Evolutionary conservation across 495 filamentous ascomycete species (phyloP), one percentile per base, ranked within the genome.

Genomic region (Annulohypoxylon nitens): DNA sequence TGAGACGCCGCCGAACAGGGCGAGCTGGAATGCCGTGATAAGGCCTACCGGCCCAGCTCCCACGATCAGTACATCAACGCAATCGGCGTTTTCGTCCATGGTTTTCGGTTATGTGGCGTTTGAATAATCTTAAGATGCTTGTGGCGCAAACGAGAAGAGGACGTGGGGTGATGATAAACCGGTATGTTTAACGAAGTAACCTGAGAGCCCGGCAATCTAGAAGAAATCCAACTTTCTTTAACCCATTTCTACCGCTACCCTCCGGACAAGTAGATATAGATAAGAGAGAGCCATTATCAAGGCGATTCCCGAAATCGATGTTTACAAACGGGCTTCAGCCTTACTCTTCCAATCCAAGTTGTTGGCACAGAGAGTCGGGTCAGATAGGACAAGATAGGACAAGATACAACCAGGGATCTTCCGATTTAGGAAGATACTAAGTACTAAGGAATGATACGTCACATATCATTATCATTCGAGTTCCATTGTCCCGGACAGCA

Each of bases 11-110:
- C 88, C 89, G 67, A 81, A 89, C 48, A 84, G 84, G 11, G 90
- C 84, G 78, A 91, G 85, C 86, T 89, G 92, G 47, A 85, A 82
- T 0, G 90, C 88, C 26, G 85, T 84, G 86, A 90, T 90, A 8
- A 92, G 82, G 53, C 87, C 89, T 0, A 89, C 86, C 0, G 90
- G 90, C n/a, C 90, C 90, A n/a, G 90, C 89, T 8, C 90, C 90
- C 23, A 91, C 78, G 34, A 92, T 88, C 58, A 92, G 79, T 1
- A 88, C 78, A 68, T 89, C 86, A 6, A 86, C 79, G 37, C 34
- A 18, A n/a, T 63, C 26, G 30, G 54, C 41, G 11, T n/a, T 43
- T 25, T 50, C 59, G 9, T 65, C 37, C 71, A 76, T 76, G n/a
- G 18, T 58, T 64, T 39, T 16, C 10, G 1, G 26, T 25, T 60